Percentiles rank a stretch among this genome's conserved stretches.
phyloP scores from a whole-genome alignment of 116 monocot species.

The Papilionanthe hybrid region DNA sequence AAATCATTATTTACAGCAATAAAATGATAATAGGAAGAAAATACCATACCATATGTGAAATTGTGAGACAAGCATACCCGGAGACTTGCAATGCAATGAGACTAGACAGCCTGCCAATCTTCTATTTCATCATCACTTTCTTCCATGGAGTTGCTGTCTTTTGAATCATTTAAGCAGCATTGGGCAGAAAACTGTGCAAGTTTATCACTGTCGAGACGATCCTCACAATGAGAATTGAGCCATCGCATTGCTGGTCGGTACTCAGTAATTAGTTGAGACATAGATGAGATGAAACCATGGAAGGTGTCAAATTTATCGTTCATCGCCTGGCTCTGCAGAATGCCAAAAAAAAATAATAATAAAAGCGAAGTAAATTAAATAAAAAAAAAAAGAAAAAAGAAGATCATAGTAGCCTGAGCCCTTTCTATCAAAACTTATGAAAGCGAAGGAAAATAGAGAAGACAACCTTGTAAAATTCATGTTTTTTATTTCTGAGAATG shows the following conservation, averaged over 20 bases:
- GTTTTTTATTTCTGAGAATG: too few relatives aligned
- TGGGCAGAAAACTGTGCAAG: neutral
- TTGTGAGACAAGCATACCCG: neutral
- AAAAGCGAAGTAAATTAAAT: neutral
- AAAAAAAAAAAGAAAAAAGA: neutral
- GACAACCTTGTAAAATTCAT: too few relatives aligned
- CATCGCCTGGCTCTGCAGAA: constrained; percentile 34
- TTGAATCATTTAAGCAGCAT: constrained; percentile 1
- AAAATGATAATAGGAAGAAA: neutral
- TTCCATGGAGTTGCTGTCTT: constrained; percentile 5
- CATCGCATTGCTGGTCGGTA: constrained; percentile 31
- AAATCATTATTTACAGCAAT: neutral
- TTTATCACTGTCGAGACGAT: constrained; percentile 4
- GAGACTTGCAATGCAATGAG: neutral
- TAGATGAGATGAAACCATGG: constrained; percentile 7
- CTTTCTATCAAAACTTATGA: neutral
- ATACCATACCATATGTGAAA: neutral
- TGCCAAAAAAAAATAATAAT: too few relatives aligned
- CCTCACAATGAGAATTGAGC: constrained; percentile 15
- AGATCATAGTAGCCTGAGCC: neutral
- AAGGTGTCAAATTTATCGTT: constrained; percentile 19
- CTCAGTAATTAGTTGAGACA: constrained; percentile 33
- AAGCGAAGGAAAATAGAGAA: neutral
- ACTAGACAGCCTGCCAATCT: constrained; percentile 34
- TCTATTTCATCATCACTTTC: constrained; percentile 59